Percentiles rank a stretch among this genome's conserved stretches.
These are phyloP conservation scores for Colletotrichum eleusines DNA, from an alignment of 2,329 filamentous ascomycete genomes.

Conservation along the genomic window DNA sequence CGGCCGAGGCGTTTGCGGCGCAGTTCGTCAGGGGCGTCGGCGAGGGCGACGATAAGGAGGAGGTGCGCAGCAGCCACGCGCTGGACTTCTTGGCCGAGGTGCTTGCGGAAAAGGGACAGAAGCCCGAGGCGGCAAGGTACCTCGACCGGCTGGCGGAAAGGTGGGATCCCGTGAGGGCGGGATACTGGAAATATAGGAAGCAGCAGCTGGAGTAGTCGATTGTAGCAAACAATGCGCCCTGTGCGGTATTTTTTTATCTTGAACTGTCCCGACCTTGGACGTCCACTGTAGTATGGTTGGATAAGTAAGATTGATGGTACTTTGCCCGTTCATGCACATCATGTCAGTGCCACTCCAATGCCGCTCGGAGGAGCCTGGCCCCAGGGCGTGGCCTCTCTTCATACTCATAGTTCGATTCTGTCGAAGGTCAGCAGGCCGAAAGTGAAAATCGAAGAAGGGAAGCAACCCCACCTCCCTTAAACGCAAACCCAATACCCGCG, in stretches of 20 bases:
- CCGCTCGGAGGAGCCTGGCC: not conserved
- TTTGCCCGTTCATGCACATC: not conserved
- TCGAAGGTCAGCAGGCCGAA: not conserved
- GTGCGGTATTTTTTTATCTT: constrained; percentile 8
- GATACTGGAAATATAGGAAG: constrained; percentile 84
- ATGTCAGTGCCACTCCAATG: not conserved
- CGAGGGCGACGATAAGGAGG: constrained; percentile 58
- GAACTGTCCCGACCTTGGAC: not conserved
- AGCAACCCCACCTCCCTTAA: not conserved
- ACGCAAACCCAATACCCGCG: not conserved
- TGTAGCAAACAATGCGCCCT: not conserved
- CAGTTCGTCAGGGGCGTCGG: constrained; percentile 64
- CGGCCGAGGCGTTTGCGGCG: constrained; percentile 61
- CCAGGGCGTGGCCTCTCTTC: not conserved
- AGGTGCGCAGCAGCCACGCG: constrained; percentile 72
- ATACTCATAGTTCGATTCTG: not conserved
- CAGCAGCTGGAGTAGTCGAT: constrained; percentile 42
- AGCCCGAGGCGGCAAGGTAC: constrained; percentile 74
- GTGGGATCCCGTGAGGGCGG: constrained; percentile 91
- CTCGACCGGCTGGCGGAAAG: constrained; percentile 81
- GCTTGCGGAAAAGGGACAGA: constrained; percentile 68
- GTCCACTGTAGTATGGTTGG: not conserved
- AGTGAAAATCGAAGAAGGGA: not conserved
- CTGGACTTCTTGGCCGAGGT: constrained; percentile 80
- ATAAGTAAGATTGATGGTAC: not conserved